Conservation (phyloP, 2,329 filamentous ascomycete genomes). For the Epichloe gansuensis region DNA sequence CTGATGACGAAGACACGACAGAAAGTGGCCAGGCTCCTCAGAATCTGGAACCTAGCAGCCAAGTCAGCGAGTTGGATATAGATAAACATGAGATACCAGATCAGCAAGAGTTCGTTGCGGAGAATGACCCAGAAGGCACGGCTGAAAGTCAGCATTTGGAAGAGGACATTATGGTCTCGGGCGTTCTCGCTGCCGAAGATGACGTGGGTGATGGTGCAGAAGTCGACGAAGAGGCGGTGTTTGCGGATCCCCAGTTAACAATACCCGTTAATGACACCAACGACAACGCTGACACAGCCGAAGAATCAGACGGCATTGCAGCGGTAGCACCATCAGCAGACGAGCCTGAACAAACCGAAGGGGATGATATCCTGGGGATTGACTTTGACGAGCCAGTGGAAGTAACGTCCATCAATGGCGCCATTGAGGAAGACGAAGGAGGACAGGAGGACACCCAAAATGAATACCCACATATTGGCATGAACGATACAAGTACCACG, state of each 20-base stretch:
- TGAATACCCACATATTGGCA: background rate
- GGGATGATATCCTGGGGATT: background rate
- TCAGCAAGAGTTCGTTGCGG: background rate
- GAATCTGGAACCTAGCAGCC: background rate
- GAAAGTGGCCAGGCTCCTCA: slow-evolving; percentile 13
- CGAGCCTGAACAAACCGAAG: background rate
- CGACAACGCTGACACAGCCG: background rate
- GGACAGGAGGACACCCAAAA: background rate
- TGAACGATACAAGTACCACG: slow-evolving; percentile 1
- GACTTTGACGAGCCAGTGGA: slow-evolving; percentile 3
- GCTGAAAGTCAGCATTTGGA: background rate
- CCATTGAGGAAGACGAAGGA: background rate
- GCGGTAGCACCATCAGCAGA: background rate
- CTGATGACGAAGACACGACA: slow-evolving; percentile 4
- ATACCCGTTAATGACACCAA: background rate
- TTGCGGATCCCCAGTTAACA: slow-evolving; percentile 2
- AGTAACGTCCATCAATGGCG: background rate
- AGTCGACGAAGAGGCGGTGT: slow-evolving; percentile 10
- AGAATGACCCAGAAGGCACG: background rate
- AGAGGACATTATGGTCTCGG: background rate
- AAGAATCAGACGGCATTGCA: background rate
- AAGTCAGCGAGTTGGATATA: background rate
- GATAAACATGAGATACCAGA: background rate
- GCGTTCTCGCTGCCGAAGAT: slow-evolving; percentile 7
- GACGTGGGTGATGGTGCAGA: slow-evolving; percentile 11